Conservation (phyloP, 228 moss, liverwort and hornwort genomes). For the Sphagnum fallax region DNA sequence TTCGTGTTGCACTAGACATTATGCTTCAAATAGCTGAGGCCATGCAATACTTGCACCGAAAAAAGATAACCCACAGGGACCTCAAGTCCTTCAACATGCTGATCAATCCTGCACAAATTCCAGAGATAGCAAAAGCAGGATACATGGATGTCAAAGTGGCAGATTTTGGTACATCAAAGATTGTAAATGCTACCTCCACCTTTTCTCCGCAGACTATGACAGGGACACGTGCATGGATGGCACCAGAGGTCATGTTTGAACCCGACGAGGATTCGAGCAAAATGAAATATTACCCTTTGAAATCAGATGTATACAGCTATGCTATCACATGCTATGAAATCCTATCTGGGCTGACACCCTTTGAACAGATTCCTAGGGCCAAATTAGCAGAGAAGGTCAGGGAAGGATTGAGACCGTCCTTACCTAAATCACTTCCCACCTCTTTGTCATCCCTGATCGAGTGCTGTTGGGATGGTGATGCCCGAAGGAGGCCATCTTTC, state of each 20-base stretch:
- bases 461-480: constrained; percentile 1
- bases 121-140: not conserved
- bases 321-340: constrained; percentile 54
- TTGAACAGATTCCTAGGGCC: not conserved
- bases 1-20: constrained; percentile 7
- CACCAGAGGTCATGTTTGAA: not conserved
- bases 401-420: not conserved
- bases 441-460: not conserved
- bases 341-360: constrained; percentile 41
- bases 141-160: constrained; percentile 5
- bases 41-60: constrained; percentile 2
- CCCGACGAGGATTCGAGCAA: no score
- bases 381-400: not conserved
- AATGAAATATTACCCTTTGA: constrained; percentile 14
- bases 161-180: constrained; percentile 4
- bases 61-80: constrained; percentile 4
- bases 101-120: not conserved
- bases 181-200: not conserved
- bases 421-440: not conserved
- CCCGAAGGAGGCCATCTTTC: not conserved
- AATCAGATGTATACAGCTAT: constrained; percentile 55
- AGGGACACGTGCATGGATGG: not conserved
- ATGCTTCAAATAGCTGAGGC: constrained; percentile 8
- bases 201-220: not conserved
- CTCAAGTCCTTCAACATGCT: constrained; percentile 5